Evolutionary conservation across 495 filamentous ascomycete species (phyloP), one percentile per base, ranked within the genome.

Genomic region (Penicillium taxi): DNA sequence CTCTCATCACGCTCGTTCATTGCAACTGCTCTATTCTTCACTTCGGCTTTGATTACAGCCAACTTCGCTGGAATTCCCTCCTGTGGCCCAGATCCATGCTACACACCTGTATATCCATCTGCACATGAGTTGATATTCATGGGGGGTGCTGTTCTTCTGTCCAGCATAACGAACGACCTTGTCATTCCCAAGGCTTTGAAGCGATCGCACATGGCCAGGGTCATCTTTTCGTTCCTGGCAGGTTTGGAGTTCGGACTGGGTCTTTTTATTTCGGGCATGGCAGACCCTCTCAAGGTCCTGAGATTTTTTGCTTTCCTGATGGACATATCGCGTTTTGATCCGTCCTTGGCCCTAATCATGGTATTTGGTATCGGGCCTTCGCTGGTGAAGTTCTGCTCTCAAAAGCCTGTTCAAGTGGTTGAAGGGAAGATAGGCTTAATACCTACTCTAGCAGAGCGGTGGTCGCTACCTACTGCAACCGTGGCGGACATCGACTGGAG

Each of bases 11-110:
- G 74, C 26, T 76, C 73, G 6, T 31, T 75, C 7, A 64, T 71
- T 30, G 69, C 75, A 23, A 73, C 73, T 0, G 61, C 55, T 5
- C 55, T 64, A n/a, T 78, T 80, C 61, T 78, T 76, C 53, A 60
- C 61, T 1, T 52, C 64, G 0, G 74, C 71, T 12, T 32, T 75
- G 3, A 24, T 73, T 18, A 75, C 73, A 1, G 69, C 73, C 19
- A 68, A 69, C 15, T 43, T 74, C 18, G 42, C 39, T 11, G 45
- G 50, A 5, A 66, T 65, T 45, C 60, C 59, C 6, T 33, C 52
- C 4, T 73, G 67, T 48, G 22, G 37, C 4, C 54, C 42, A 6
- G 28, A 51, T 1, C 65, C 73, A 11, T 79, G 75, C 48, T 77
- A 74, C 40, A 62, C 55, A 5, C 57, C 69, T 0, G 45, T 58